Conservation (phyloP, 352 stramenopile genomes). For the Phytopythium montanum region DNA sequence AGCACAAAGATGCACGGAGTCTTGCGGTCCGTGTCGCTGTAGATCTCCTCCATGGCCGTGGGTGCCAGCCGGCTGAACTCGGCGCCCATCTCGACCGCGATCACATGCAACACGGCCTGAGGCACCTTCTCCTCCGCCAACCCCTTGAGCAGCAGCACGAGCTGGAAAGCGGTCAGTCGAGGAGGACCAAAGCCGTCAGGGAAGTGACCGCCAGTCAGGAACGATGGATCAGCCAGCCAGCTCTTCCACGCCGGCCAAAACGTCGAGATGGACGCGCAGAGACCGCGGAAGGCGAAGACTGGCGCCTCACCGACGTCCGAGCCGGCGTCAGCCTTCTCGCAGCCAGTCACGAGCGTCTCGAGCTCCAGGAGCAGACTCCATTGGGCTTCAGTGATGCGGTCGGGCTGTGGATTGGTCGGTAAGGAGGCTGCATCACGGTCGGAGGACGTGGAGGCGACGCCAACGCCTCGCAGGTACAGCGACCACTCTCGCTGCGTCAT, state of each 20-base stretch:
- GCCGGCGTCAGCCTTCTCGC: constrained; percentile 1
- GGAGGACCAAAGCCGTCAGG: constrained; percentile 5
- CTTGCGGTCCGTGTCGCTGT: constrained; percentile 88
- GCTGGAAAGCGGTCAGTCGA: constrained; percentile 63
- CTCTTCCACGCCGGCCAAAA: constrained; percentile 54
- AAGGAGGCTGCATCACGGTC: constrained; percentile 14
- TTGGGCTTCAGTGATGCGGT: constrained; percentile 65
- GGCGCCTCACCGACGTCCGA: constrained; percentile 2
- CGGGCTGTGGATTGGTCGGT: constrained; percentile 55
- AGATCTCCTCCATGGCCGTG: constrained; percentile 93
- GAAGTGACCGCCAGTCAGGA: constrained; percentile 24
- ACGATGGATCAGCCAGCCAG: constrained; percentile 49
- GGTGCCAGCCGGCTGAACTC: constrained; percentile 81
- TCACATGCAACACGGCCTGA: constrained; percentile 82
- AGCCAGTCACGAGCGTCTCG: constrained; percentile 45
- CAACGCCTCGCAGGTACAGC: constrained; percentile 81
- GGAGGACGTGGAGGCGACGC: constrained; percentile 11
- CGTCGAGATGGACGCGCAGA: constrained; percentile 60
- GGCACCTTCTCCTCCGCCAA: constrained; percentile 90
- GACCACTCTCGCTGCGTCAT: constrained; percentile 84
- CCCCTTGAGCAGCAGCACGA: constrained; percentile 70
- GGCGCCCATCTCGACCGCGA: constrained; percentile 79
- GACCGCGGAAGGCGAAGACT: constrained; percentile 43
- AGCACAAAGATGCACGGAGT: constrained; percentile 94
- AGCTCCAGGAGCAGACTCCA: constrained; percentile 85